Conservation (phyloP, 306 rosid genomes). For the Benincasa hispida region DNA sequence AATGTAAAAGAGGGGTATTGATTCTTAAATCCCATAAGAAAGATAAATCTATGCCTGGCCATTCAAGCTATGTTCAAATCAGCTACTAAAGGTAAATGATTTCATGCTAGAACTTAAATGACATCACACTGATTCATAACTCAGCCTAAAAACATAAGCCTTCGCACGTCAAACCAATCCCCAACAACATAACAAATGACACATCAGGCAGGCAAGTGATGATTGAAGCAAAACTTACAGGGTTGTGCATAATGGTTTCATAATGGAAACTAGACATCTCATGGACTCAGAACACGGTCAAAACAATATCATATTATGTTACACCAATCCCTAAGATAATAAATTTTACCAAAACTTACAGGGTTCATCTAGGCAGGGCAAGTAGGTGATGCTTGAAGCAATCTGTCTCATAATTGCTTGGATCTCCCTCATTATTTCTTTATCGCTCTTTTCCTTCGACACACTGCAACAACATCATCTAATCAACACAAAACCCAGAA, state of each 20-base stretch:
- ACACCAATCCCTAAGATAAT: not conserved
- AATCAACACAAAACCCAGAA: not conserved
- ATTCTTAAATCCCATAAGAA: not conserved
- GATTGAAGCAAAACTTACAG: not conserved
- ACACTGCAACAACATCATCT: slow-evolving; percentile 26
- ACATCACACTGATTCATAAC: not conserved
- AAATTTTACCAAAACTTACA: slow-evolving; percentile 29
- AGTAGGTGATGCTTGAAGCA: slow-evolving; percentile 94
- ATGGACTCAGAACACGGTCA: not conserved
- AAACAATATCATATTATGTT: not conserved
- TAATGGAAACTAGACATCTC: not conserved
- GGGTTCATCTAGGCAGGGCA: slow-evolving; percentile 93
- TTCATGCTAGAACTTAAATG: not conserved
- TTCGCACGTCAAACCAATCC: no score
- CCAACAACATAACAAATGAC: no score
- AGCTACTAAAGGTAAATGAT: not conserved
- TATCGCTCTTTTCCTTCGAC: slow-evolving; percentile 92
- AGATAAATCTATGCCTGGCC: not conserved
- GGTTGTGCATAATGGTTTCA: not conserved
- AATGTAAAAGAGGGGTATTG: not conserved
- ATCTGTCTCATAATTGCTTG: slow-evolving; percentile 99
- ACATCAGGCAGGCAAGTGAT: not conserved
- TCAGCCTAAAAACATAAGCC: not conserved
- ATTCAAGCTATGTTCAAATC: not conserved
- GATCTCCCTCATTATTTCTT: slow-evolving; percentile 98